Conservation (phyloP, 2,329 filamentous ascomycete species). For the Phialophora chinensis region DNA sequence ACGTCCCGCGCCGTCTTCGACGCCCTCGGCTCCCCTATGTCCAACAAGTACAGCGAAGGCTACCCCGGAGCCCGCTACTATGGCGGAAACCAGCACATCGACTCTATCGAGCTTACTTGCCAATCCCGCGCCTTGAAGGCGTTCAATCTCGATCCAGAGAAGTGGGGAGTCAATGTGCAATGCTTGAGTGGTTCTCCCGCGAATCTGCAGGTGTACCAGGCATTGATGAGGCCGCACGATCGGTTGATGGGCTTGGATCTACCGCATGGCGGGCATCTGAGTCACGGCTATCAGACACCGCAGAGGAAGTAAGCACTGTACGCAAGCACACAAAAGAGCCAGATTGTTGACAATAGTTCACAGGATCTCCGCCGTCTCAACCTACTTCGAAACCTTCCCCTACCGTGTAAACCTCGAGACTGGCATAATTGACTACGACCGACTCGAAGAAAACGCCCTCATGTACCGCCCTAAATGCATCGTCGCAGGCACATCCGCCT, state of each 20-base stretch:
- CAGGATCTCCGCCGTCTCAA: conserved; percentile 89
- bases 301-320: conserved; percentile 69
- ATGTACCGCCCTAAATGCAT: conserved; percentile 96
- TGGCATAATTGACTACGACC: conserved; percentile 96
- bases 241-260: conserved; percentile 96
- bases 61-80: conserved; percentile 97
- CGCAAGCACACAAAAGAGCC: neutral
- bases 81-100: conserved; percentile 95
- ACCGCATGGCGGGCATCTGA: conserved; percentile 91
- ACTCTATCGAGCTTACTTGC: conserved; percentile 85
- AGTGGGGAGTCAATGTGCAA: conserved; percentile 98
- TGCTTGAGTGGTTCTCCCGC: conserved; percentile 79
- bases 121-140: conserved; percentile 88
- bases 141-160: conserved; percentile 79
- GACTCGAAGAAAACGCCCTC: conserved; percentile 84
- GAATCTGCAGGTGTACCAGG: conserved; percentile 86
- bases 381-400: conserved; percentile 98
- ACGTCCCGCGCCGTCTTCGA: conserved; percentile 92
- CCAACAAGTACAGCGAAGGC: conserved; percentile 98
- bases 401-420: conserved; percentile 80
- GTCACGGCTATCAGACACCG: conserved; percentile 96
- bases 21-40: conserved; percentile 91
- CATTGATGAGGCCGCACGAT: conserved; percentile 93
- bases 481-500: conserved; percentile 94
- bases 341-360: conserved; percentile 4